phyloP scores from a whole-genome alignment of 2,329 filamentous ascomycete species.

The Rhinocladiella similis region DNA sequence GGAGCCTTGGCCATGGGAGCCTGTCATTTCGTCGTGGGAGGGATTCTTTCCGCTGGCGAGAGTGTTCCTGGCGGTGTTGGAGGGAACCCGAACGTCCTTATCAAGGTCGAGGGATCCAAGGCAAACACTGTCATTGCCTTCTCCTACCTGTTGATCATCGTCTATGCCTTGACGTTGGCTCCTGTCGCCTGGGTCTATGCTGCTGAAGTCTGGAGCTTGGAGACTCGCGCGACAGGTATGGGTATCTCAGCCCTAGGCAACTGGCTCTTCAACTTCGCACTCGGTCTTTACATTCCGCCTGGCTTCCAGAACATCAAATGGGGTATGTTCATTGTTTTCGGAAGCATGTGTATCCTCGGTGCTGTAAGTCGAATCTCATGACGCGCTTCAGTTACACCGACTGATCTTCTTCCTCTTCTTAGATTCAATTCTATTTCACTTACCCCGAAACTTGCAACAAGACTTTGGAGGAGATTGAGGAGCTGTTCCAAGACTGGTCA shows the following conservation, averaged over 20 bases:
- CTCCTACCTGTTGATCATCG: conserved; percentile 63
- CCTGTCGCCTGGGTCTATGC: conserved; percentile 67
- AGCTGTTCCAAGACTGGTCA: conserved; percentile 33
- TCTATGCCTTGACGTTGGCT: conserved; percentile 64
- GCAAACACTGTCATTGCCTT: conserved; percentile 66
- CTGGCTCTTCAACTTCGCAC: conserved; percentile 61
- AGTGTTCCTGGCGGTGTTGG: conserved; percentile 46
- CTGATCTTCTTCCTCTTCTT: background rate
- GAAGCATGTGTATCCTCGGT: conserved; percentile 47
- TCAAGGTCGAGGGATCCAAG: conserved; percentile 52
- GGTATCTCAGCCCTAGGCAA: conserved; percentile 55
- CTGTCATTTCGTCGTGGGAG: conserved; percentile 51
- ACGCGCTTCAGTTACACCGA: background rate
- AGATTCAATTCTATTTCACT: conserved; percentile 46
- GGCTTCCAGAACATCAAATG: conserved; percentile 60
- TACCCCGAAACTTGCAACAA: conserved; percentile 41
- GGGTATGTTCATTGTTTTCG: conserved; percentile 54
- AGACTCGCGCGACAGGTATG: conserved; percentile 62
- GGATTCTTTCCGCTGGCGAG: conserved; percentile 44
- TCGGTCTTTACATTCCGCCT: conserved; percentile 60
- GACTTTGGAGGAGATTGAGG: conserved; percentile 42
- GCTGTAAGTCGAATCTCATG: conserved; percentile 25
- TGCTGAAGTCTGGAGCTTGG: conserved; percentile 64
- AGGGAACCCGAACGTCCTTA: conserved; percentile 54
- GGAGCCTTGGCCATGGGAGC: conserved; percentile 47